Base-by-base conservation (phyloP, 2,329 filamentous ascomycete species). In the Penicillium sp. region DNA sequence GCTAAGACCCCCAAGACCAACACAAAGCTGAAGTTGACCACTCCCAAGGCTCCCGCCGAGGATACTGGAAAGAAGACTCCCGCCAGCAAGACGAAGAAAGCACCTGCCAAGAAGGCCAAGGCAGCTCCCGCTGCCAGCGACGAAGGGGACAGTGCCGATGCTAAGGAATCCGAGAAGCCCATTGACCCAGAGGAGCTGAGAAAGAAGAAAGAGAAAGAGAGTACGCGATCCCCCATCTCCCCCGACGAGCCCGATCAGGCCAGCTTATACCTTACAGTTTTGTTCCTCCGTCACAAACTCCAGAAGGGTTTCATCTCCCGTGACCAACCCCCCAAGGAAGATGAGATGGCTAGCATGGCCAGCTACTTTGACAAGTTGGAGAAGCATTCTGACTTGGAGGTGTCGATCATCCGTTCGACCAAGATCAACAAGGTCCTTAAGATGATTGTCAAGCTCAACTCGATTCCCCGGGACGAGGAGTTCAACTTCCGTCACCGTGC, bases 371-470 rank as follows among this genome's bases (percentile, higher is more conserved):
- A 81, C 31, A 90, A 95, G 73, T 84, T 99, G 6, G 94, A 99
- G 76, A 84, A 81, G 8, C 88, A 85, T 81, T 73, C 85, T 1
- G 89, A 96, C 62, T 84, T 97, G 5, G 93, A 97, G 72, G 90
- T 89, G 31, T 86, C 86, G 63, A 94, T 97, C 66, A 96, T 97
- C 68, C 86, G 90, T 61, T 81, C 79, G 14, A 99, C 94, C 60
- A 99, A 97, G 82, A 97, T 99, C 76, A 93, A 97, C 85, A 99
- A 99, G 79, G 93, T 99, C 11, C 82, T 99, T 55, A 96, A 95
- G 79, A 92, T 89, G 5, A 94, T 99, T 63, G 80, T 97, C 67
- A 97, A 96, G 79, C 81, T 99, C 9, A 83, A 87, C 42, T 82
- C 82, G 4, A 96, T 99, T 64, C 92, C 92, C 5, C 88, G 87